phyloP scores from a whole-genome alignment of 345 rosid species.

The Aurinia saxatilis region DNA sequence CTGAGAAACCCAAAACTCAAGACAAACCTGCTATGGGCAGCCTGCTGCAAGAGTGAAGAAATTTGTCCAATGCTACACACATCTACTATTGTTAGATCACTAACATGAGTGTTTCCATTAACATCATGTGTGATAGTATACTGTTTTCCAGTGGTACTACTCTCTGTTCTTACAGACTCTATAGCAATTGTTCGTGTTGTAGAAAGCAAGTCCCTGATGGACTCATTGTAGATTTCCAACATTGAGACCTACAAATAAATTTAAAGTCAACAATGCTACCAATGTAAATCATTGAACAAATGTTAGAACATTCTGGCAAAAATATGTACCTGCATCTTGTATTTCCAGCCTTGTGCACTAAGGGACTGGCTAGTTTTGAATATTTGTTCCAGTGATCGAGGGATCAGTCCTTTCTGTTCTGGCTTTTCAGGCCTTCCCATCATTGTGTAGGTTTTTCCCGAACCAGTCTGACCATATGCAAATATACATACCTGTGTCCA shows the following conservation, averaged over 20 bases:
- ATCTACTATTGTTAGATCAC: slow-evolving; percentile 75
- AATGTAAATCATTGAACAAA: not conserved
- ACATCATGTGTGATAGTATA: slow-evolving; percentile 78
- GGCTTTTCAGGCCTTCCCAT: slow-evolving; percentile 80
- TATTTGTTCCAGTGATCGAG: slow-evolving; percentile 85
- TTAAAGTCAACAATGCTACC: not conserved
- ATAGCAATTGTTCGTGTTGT: slow-evolving; percentile 34
- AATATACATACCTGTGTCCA: slow-evolving; percentile 79
- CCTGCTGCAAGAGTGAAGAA: slow-evolving; percentile 66
- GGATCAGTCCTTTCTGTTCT: slow-evolving; percentile 81
- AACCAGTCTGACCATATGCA: slow-evolving; percentile 98
- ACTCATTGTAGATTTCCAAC: slow-evolving; percentile 94
- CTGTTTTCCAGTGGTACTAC: slow-evolving; percentile 57
- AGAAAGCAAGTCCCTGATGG: slow-evolving; percentile 71
- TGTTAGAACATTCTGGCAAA: not conserved
- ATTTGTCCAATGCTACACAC: slow-evolving; percentile 70
- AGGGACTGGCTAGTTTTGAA: slow-evolving; percentile 73
- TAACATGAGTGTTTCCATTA: slow-evolving; percentile 73
- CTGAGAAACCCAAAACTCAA: not conserved
- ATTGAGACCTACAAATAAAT: slow-evolving; percentile 59
- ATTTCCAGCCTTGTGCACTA: slow-evolving; percentile 84
- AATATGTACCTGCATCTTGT: slow-evolving; percentile 72
- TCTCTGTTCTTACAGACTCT: slow-evolving; percentile 41
- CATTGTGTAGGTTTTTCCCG: slow-evolving; percentile 98
- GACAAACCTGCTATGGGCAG: slow-evolving; percentile 86